Conservation (phyloP, 768 basidiomycete species). For the Hypholoma sublateritium region DNA sequence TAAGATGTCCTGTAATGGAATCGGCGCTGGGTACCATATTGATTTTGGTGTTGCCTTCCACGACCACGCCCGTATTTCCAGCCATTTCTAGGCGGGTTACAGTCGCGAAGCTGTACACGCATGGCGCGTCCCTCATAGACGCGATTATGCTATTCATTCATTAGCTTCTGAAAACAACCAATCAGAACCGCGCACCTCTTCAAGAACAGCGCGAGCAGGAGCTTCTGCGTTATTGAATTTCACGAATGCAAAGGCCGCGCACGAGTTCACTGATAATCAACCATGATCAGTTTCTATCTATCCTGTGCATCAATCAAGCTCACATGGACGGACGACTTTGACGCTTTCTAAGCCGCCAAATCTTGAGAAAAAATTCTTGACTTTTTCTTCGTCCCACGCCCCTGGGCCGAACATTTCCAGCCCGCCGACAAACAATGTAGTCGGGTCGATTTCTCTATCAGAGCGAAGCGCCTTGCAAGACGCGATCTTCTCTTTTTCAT, state of each 20-base stretch:
- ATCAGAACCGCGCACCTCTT: slow-evolving; percentile 48
- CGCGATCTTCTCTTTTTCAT: slow-evolving; percentile 19
- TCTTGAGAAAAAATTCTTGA: slow-evolving; percentile 56
- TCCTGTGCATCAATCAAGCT: slow-evolving; percentile 20
- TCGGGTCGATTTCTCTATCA: slow-evolving; percentile 57
- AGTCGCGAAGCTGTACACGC: slow-evolving; percentile 74
- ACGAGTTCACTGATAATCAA: slow-evolving; percentile 49
- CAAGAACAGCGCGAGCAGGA: slow-evolving; percentile 63
- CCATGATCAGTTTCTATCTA: not conserved
- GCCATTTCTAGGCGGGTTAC: slow-evolving; percentile 52
- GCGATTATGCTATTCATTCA: slow-evolving; percentile 58
- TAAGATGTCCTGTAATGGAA: slow-evolving; percentile 18
- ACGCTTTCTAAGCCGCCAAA: slow-evolving; percentile 67
- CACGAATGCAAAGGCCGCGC: slow-evolving; percentile 78
- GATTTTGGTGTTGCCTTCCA: slow-evolving; percentile 33
- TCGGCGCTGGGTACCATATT: slow-evolving; percentile 26
- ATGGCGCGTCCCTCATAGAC: slow-evolving; percentile 68
- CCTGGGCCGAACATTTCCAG: slow-evolving; percentile 62
- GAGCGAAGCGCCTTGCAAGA: slow-evolving; percentile 20
- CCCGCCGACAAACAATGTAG: slow-evolving; percentile 76
- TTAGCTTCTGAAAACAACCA: not conserved
- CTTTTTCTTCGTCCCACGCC: slow-evolving; percentile 69
- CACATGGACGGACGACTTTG: slow-evolving; percentile 66
- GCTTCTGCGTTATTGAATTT: slow-evolving; percentile 64
- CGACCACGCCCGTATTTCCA: slow-evolving; percentile 49